Conservation (phyloP, 1,284 basidiomycete species). For the Tylopilus orsonianus region DNA sequence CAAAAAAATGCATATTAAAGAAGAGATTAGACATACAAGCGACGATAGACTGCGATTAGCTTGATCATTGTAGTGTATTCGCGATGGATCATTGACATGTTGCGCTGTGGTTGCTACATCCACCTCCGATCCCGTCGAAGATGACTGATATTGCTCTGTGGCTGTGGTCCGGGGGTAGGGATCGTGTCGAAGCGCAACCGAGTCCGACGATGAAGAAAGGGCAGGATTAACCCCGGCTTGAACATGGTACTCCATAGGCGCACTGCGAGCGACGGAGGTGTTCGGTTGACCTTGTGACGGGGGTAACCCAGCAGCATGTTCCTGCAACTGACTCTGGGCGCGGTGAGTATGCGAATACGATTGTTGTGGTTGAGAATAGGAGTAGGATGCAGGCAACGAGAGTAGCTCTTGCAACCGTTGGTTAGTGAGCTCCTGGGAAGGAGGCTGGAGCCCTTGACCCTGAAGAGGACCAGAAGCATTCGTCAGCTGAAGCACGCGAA, state of each 20-base stretch:
- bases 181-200: neutral
- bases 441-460: slow-evolving; percentile 3
- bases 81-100: slow-evolving; percentile 11
- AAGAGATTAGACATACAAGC: slow-evolving; percentile 21
- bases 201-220: slow-evolving; percentile 8
- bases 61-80: slow-evolving; percentile 18
- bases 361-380: slow-evolving; percentile 1
- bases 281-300: neutral
- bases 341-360: neutral
- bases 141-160: slow-evolving; percentile 6
- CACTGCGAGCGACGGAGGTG: neutral
- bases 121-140: slow-evolving; percentile 3
- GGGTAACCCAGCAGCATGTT: neutral
- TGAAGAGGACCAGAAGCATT: neutral
- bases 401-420: slow-evolving; percentile 31
- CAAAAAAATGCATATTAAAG: neutral
- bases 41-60: slow-evolving; percentile 23
- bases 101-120: slow-evolving; percentile 19
- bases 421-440: slow-evolving; percentile 12
- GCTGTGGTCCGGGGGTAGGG: slow-evolving; percentile 8
- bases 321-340: slow-evolving; percentile 6
- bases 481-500: neutral
- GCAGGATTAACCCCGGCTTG: slow-evolving; percentile 2
- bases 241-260: slow-evolving; percentile 1
- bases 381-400: slow-evolving; percentile 10